Base-by-base conservation (phyloP, 2,329 filamentous ascomycete genomes). In the Myrmaecium sp. region DNA sequence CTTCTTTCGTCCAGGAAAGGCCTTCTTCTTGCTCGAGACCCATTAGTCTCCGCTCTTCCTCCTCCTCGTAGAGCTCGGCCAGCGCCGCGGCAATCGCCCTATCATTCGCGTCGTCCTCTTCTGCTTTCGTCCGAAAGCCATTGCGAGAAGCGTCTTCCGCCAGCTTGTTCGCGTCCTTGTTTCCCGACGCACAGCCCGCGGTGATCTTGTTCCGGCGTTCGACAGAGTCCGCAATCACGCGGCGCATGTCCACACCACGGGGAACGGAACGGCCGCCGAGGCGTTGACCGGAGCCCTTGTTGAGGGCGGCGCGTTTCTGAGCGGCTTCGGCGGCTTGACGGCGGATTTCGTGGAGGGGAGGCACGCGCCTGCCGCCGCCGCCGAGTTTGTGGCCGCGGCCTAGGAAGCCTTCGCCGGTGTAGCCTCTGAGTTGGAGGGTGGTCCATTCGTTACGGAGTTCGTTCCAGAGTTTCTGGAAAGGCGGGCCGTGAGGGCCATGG, bases 61-160 rank as follows among this genome's bases (percentile, higher is more conserved):
- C 83, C 44, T 92, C 73, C 43, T 91, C 77, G 14, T 89, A 75
- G 11, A 93, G 59, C 41, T 94, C 84, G 57, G 80, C 83, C 17
- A 91, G 59, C 0, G 83, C 83, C 42, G 84, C 72, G 28, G 82
- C 72, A 33, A 93, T 92, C 4, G 84, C 84, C 14, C 69, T 64
- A 30, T 93, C 81, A 40, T 93, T 91, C 3, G 82, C 84, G 38
- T 83, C 75, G 29, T 93, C 82, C 46, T 91, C 79, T 37, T 91
- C 81, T 0, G 81, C 82, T 41, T 79, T 69, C 0, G 83, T 94
- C 33, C 66, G 68, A 55, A 91, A 86, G 0, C 82, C 80, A 36
- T 76, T 39, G 16, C 28, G 76, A 30, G 60, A 61, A 5, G 69
- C 70, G 19, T 74, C 76, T 10, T 72, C 64, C 3, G 64, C 63